These are phyloP conservation scores for Tetragonia tetragonoides DNA, from an alignment of 148 eudicot species.

Conservation along the genomic window DNA sequence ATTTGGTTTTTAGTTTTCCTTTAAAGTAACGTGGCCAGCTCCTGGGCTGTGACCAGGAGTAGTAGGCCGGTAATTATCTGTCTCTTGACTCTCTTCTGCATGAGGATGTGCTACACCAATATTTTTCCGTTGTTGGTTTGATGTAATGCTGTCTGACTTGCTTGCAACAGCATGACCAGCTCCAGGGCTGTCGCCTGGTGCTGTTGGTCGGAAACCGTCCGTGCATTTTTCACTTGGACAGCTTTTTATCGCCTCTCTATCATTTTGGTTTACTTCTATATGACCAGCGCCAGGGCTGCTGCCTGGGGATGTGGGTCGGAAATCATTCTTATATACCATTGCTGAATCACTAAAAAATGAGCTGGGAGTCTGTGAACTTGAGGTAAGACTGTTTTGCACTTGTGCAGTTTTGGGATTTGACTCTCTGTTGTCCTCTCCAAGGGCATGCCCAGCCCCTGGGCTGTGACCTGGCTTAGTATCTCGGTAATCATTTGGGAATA, in stretches of 20 bases:
- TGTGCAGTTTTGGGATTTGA: slow-evolving; percentile 10
- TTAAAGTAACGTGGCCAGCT: slow-evolving; percentile 41
- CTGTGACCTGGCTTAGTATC: background rate
- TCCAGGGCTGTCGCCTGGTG: slow-evolving; percentile 30
- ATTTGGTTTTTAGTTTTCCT: slow-evolving; percentile 25
- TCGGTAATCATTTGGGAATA: no score
- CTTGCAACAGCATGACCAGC: slow-evolving; percentile 18
- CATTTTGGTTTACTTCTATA: background rate
- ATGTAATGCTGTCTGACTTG: slow-evolving; percentile 4
- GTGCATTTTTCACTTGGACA: slow-evolving; percentile 25
- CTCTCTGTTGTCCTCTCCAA: background rate
- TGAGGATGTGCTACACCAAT: slow-evolving; percentile 12
- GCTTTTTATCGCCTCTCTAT: background rate
- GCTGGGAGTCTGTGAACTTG: slow-evolving; percentile 12
- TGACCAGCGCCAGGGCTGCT: slow-evolving; percentile 23
- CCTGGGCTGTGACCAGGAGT: slow-evolving; percentile 60
- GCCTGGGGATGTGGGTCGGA: slow-evolving; percentile 12
- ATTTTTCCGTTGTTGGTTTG: slow-evolving; percentile 14
- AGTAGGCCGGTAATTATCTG: slow-evolving; percentile 37
- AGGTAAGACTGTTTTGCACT: background rate
- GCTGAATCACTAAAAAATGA: slow-evolving; percentile 14
- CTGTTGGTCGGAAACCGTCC: slow-evolving; percentile 22
- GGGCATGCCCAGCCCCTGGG: slow-evolving; percentile 13
- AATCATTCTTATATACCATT: slow-evolving; percentile 6
- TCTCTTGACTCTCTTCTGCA: slow-evolving; percentile 11